Conservation (phyloP, 1,284 basidiomycete genomes). For the Apiotrichum veenhuisii region DNA sequence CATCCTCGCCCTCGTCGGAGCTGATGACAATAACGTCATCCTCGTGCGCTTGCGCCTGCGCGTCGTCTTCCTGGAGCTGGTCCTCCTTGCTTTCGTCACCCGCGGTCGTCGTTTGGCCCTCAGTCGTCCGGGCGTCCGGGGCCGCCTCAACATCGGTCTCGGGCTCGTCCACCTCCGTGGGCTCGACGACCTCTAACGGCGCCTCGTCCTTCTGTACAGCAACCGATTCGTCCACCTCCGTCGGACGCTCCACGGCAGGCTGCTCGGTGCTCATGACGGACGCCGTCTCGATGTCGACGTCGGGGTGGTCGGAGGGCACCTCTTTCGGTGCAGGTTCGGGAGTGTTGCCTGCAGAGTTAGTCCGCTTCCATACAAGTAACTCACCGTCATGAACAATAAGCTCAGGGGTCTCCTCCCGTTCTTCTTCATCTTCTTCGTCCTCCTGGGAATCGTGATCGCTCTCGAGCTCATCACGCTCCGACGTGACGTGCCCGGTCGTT, state of each 20-base stretch:
- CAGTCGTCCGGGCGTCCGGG: too few species aligned
- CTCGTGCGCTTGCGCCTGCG: background rate
- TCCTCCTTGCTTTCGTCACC: background rate
- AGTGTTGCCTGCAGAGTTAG: background rate
- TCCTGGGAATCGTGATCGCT: background rate
- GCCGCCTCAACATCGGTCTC: background rate
- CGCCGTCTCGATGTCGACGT: background rate
- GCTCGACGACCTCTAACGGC: background rate
- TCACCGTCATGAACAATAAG: background rate
- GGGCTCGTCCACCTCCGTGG: background rate
- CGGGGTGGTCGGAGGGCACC: background rate
- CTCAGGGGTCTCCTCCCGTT: background rate
- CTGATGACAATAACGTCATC: constrained; percentile 3
- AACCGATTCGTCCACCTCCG: background rate
- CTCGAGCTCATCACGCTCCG: constrained; percentile 2
- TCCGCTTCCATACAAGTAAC: background rate
- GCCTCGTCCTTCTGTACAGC: background rate
- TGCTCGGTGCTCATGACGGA: background rate
- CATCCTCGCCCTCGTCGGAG: constrained; percentile 13
- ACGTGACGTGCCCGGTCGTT: background rate
- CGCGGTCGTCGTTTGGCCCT: too few species aligned
- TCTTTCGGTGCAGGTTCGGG: background rate
- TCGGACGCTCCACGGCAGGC: background rate
- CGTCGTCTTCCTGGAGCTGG: background rate
- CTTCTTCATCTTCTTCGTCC: background rate